Percentiles rank a stretch among this genome's conserved stretches.
Evolutionary conservation across 768 basidiomycete genomes (phyloP).

Genomic region (Termitomyces heimii): DNA sequence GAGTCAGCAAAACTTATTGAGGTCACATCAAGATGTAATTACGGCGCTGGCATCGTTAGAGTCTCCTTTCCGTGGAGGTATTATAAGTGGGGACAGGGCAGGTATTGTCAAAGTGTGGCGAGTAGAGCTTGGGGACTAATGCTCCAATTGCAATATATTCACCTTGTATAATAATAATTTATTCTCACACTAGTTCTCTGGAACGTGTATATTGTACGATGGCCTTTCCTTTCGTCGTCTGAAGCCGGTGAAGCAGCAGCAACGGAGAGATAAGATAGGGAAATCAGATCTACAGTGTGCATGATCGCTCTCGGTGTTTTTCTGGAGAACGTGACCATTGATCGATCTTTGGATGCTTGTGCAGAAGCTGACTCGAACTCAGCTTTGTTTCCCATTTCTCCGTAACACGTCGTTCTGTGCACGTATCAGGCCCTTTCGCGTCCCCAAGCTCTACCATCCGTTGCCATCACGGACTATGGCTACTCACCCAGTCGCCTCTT

Average conservation of each 20-base stretch:
- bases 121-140: constrained; percentile 46
- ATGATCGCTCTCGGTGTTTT: constrained; percentile 1
- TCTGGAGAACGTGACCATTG: constrained; percentile 27
- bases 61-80: constrained; percentile 86
- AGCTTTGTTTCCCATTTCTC: constrained; percentile 24
- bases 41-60: constrained; percentile 84
- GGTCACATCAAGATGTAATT: constrained; percentile 87
- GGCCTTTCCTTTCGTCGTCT: background rate
- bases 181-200: background rate
- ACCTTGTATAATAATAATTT: background rate
- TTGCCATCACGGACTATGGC: constrained; percentile 23
- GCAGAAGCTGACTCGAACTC: constrained; percentile 25
- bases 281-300: constrained; percentile 1
- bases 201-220: background rate
- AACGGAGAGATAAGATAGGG: constrained; percentile 7
- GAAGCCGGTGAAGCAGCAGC: background rate
- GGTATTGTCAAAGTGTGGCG: constrained; percentile 92
- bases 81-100: constrained; percentile 87
- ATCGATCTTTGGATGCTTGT: constrained; percentile 35
- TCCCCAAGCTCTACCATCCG: constrained; percentile 7
- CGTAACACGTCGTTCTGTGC: constrained; percentile 25
- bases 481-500: constrained; percentile 49
- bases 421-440: constrained; percentile 17
- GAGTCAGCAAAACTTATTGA: constrained; percentile 79
- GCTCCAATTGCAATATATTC: background rate